phyloP scores from a whole-genome alignment of 257 asterid species.

The Schizonepeta tenuifolia region DNA sequence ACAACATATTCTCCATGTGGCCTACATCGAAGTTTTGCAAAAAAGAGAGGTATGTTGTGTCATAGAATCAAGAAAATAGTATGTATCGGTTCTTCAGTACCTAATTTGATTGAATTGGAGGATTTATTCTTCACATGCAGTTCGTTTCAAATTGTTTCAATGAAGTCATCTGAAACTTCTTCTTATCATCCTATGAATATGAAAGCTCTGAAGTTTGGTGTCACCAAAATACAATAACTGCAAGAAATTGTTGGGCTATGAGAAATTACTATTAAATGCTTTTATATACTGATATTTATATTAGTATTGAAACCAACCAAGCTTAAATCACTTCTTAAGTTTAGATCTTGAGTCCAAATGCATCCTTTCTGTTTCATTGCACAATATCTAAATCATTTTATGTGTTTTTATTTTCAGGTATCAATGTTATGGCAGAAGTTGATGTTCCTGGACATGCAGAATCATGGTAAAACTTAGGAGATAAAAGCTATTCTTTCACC shows the following conservation, averaged over 20 bases:
- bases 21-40: conserved; percentile 67
- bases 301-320: neutral
- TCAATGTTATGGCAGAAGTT: conserved; percentile 93
- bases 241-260: conserved; percentile 5
- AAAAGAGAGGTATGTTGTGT: conserved; percentile 74
- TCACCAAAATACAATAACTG: conserved; percentile 20
- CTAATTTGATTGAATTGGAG: conserved; percentile 1
- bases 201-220: conserved; percentile 1
- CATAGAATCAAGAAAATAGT: neutral
- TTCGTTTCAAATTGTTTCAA: neutral
- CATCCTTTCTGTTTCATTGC: neutral
- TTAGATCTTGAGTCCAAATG: conserved; percentile 12
- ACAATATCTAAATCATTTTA: conserved; percentile 24
- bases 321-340: conserved; percentile 8
- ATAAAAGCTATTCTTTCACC: conserved; percentile 18
- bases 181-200: conserved; percentile 13
- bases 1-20: conserved; percentile 39
- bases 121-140: neutral
- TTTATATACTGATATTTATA: neutral
- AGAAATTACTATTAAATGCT: neutral
- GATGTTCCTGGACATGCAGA: conserved; percentile 98
- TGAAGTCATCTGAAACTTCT: conserved; percentile 6
- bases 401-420: conserved; percentile 52
- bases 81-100: neutral
- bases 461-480: conserved; percentile 65